A percentile compares a stretch with the other conserved stretches of the same genome.
Evolutionary conservation across 108 stramenopile genomes (phyloP).

Genomic region (Skeletonema menzelii): DNA sequence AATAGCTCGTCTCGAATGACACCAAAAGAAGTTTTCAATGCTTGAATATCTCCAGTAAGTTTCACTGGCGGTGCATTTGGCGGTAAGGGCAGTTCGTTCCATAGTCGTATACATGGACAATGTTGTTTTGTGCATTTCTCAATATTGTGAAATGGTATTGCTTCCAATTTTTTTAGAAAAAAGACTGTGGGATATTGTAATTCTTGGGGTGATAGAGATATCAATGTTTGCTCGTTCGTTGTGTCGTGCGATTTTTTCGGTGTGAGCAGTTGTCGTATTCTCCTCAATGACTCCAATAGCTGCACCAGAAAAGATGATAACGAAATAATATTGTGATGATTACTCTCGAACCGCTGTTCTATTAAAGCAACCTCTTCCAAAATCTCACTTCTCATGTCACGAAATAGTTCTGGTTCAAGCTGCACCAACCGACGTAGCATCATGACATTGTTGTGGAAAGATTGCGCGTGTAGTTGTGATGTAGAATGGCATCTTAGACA

Average conservation of each 20-base stretch:
- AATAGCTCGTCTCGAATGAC: conserved; percentile 29
- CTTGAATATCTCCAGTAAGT: conserved; percentile 37
- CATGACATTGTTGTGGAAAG: conserved; percentile 27
- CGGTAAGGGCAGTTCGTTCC: conserved; percentile 12
- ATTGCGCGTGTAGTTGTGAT: conserved; percentile 17
- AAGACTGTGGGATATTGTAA: conserved; percentile 46
- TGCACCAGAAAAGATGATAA: not conserved
- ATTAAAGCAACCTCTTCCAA: conserved; percentile 13
- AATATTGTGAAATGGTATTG: conserved; percentile 26
- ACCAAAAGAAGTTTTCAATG: conserved; percentile 10
- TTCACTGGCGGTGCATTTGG: conserved; percentile 25
- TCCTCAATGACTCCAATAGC: not conserved
- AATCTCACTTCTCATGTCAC: conserved; percentile 27
- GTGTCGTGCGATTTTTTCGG: not conserved
- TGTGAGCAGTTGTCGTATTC: not conserved
- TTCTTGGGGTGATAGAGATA: conserved; percentile 26
- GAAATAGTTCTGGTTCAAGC: conserved; percentile 37
- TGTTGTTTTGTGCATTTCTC: not conserved
- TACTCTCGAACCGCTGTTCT: not conserved
- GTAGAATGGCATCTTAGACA: conserved; percentile 44
- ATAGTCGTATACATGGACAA: conserved; percentile 41
- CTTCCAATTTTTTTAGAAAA: conserved; percentile 31
- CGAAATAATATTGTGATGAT: not conserved
- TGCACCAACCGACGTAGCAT: conserved; percentile 33
- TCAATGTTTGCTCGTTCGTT: not conserved